phyloP scores from a whole-genome alignment of 1,284 basidiomycete species.

The Fomes fomentarius region DNA sequence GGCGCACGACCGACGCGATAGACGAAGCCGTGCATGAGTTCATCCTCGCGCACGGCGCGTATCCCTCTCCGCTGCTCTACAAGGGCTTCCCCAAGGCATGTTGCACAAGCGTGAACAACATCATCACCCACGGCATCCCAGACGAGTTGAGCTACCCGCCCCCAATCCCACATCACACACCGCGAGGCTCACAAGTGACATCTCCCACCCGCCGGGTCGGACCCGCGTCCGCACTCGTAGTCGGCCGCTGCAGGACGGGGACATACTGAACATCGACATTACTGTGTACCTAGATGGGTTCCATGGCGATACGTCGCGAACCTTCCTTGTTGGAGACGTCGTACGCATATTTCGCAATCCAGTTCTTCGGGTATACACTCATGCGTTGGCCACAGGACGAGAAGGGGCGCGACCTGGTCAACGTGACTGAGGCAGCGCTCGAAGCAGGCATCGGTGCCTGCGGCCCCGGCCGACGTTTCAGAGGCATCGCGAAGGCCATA shows the following conservation, averaged over 20 bases:
- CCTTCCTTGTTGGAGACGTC: slow-evolving; percentile 78
- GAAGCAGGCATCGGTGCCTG: slow-evolving; percentile 76
- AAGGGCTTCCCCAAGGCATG: slow-evolving; percentile 84
- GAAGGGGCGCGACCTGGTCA: slow-evolving; percentile 64
- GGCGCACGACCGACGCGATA: slow-evolving; percentile 75
- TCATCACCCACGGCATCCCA: slow-evolving; percentile 87
- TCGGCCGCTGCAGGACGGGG: slow-evolving; percentile 77
- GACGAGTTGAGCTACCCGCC: slow-evolving; percentile 58
- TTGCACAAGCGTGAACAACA: slow-evolving; percentile 89
- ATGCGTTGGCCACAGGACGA: slow-evolving; percentile 52
- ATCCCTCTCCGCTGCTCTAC: slow-evolving; percentile 88
- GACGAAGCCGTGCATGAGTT: slow-evolving; percentile 74
- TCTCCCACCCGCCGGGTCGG: too few species aligned
- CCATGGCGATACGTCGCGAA: slow-evolving; percentile 87
- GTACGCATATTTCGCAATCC: slow-evolving; percentile 40
- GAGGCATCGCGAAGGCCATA: slow-evolving; percentile 78
- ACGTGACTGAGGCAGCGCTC: slow-evolving; percentile 67
- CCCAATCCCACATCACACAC: neutral
- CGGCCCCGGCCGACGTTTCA: slow-evolving; percentile 75
- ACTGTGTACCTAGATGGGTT: slow-evolving; percentile 80
- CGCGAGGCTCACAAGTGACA: too few species aligned
- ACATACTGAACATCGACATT: slow-evolving; percentile 86
- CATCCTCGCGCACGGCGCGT: slow-evolving; percentile 72
- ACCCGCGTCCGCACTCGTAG: slow-evolving; percentile 39
- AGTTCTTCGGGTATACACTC: neutral